These are phyloP conservation scores for Sugiyamaella valdiviana DNA, from an alignment of 805 yeast species.

Conservation along the genomic window DNA sequence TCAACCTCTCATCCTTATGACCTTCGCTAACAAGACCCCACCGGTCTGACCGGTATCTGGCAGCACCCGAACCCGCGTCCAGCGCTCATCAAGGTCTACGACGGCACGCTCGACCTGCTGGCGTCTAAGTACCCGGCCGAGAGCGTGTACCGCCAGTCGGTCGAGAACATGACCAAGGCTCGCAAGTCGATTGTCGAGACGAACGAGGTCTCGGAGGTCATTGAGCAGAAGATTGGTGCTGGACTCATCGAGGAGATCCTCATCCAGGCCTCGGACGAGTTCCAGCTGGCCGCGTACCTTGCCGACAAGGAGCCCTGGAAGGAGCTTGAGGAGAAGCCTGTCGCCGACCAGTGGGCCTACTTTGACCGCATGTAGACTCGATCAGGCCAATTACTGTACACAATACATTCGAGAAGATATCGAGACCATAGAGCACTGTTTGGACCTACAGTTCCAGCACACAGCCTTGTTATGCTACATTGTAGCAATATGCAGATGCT, in stretches of 20 bases:
- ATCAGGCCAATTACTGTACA: too few relatives aligned
- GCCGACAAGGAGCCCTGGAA: conserved; percentile 73
- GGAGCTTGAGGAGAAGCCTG: conserved; percentile 70
- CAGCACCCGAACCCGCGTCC: conserved; percentile 85
- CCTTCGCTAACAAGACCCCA: conserved; percentile 41
- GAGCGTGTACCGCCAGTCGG: conserved; percentile 71
- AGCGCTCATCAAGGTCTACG: conserved; percentile 63
- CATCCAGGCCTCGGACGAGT: conserved; percentile 78
- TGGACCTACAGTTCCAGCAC: too few relatives aligned
- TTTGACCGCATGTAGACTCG: conserved; percentile 39
- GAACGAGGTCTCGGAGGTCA: conserved; percentile 54
- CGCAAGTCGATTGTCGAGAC: conserved; percentile 61
- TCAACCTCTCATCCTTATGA: not conserved
- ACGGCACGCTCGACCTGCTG: conserved; percentile 56
- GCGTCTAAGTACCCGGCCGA: conserved; percentile 58
- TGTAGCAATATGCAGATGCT: too few relatives aligned
- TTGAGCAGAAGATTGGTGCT: conserved; percentile 69
- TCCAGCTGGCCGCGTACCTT: conserved; percentile 57
- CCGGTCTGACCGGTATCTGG: conserved; percentile 71
- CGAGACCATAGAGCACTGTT: not conserved
- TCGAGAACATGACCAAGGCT: conserved; percentile 62
- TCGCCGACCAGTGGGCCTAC: conserved; percentile 78
- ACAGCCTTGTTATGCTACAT: too few relatives aligned
- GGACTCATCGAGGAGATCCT: conserved; percentile 80
- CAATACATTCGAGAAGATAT: too few relatives aligned